Base-by-base conservation (phyloP, 73 alveolate genomes). In the Halteria grandinella region DNA sequence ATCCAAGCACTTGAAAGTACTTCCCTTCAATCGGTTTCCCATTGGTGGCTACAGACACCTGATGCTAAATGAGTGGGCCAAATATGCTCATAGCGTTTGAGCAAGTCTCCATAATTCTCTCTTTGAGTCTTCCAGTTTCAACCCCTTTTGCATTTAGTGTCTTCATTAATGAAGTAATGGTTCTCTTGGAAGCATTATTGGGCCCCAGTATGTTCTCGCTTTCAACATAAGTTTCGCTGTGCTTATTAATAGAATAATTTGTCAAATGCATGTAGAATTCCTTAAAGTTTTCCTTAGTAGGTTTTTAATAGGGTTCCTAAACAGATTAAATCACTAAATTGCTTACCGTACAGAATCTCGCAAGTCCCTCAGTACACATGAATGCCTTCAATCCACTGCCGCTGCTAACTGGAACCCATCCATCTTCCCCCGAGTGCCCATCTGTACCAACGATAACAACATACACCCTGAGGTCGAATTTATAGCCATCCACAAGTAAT, bases 291-390 rank as follows among this genome's bases (percentile, higher is more conserved):
- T 87, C 92, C 7, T 55, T 74, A 14, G 84, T 73, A 4, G 99
- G 99, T 27, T 76, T 85, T 69, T 83, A 87, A 79, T 95, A 97
- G 49, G 87, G 92, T 24, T 85, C 98, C 80, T 66, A 66, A 4
- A 57, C 18, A 6, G 21, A 24, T 1, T 12, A 1, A 44, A 1
- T 14, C 2, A 24, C 5, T 47, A 1, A 11, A 39, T 11, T 39
- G 50, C 50, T 66, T 66, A 66, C 80, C 43, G 97, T 88, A 58
- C 98, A 87, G 70, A 96, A 92, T 28, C 99, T 87, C 12, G 97
- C 99, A 50, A 97, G 84, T 6, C 99, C 99, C 77, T 97, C 99
- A 60, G 91, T 69, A 83, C 95, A 94, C 23, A 97, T 78, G 71
- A 84, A 97, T 3, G 95, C 95, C 52, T 87, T 52, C 29, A 94